Evolutionary conservation across 169 alveolate genomes (phyloP), one percentile per base, ranked within the genome.

Genomic region (Plasmodium vivax): DNA sequence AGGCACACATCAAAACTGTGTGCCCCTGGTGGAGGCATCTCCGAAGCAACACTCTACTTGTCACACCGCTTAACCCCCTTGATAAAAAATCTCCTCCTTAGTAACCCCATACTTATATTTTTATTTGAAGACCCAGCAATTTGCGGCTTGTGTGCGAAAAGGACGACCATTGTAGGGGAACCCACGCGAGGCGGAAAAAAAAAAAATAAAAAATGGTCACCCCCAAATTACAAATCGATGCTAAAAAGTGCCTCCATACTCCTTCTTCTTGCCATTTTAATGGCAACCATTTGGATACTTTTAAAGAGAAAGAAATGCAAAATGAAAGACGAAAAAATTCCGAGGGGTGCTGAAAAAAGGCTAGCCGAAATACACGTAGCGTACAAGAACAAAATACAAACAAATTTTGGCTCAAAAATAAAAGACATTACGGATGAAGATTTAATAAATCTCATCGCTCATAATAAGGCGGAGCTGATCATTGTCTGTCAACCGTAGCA

Each of bases 301-400:
- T 45, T 85, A 38, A 43, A 36, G 58, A 32, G 23, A 73, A 85
- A 75, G 77, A 74, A 85, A 85, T 47, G 75, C 32, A 54, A 54
- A 23, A 73, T 45, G 23, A 85, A 85, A 73, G 62, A 14, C 14
- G 19, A 47, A 80, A 27, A 80, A 80, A 80, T 43, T 43, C 43
- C 34, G 23, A 82, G n/a, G 43, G 8, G 6, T 82, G 34, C 41
- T n/a, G 54, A 82, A 23, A 84, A 85, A 23, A 85, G 84, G 56
- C 93, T 85, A 3, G 85, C 93, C 54, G 72, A 85, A 85, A 85
- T 85, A 73, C 93, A 85, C 51, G 83, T 85, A n/a, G 83, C 75
- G 30, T 85, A 85, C 79, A 72, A 73, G 74, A 85, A 45, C 41
- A 85, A 85, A 45, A 51, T 85, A 85, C 93, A 85, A 85, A 85